phyloP scores from a whole-genome alignment of 148 eudicot species.

The Nepenthes mirabilis region DNA sequence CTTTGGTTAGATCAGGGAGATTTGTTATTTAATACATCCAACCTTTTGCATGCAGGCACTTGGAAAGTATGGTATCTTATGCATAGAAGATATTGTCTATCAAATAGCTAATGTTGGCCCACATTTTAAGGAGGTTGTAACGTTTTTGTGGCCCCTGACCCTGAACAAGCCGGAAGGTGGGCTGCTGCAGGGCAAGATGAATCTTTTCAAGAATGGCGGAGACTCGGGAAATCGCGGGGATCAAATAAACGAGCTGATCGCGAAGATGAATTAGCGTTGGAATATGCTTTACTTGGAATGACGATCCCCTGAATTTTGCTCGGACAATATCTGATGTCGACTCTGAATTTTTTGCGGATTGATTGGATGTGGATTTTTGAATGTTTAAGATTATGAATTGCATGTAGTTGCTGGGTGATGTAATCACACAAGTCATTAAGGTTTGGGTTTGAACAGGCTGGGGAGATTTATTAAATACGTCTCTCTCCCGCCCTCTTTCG shows the following conservation, averaged over 20 bases:
- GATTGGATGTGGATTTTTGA: no score
- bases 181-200: slow-evolving; percentile 51
- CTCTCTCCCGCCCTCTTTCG: no score
- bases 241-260: slow-evolving; percentile 54
- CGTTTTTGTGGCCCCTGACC: slow-evolving; percentile 44
- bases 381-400: no score
- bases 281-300: neutral
- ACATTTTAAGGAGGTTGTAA: slow-evolving; percentile 48
- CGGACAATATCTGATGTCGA: no score
- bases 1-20: no score
- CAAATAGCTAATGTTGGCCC: slow-evolving; percentile 64
- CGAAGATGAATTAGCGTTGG: slow-evolving; percentile 56
- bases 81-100: slow-evolving; percentile 71
- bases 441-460: no score
- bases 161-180: slow-evolving; percentile 62
- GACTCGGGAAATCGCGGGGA: slow-evolving; percentile 70
- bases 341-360: no score
- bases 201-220: slow-evolving; percentile 50
- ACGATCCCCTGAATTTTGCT: no score
- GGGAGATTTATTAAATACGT: no score
- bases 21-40: no score
- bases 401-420: no score
- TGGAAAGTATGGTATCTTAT: slow-evolving; percentile 49
- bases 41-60: slow-evolving; percentile 40
- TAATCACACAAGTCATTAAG: no score